Base-by-base conservation (phyloP, 495 filamentous ascomycete species). In the Apiosordaria backusii region DNA sequence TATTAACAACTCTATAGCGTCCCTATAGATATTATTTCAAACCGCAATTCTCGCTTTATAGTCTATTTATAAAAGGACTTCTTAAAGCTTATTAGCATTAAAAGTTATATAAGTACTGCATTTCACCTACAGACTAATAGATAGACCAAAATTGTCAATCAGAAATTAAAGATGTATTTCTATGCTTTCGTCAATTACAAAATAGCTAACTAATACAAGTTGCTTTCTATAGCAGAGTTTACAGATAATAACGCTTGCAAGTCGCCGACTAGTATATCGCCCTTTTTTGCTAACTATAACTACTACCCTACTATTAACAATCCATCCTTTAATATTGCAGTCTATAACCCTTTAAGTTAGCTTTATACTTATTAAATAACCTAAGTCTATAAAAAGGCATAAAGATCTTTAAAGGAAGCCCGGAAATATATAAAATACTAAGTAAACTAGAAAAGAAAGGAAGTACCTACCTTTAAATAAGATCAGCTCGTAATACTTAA, bases 151-250 rank as follows among this genome's bases (percentile, higher is more conserved):
- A n/a, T n/a, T n/a, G n/a, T n/a, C n/a, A n/a, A n/a, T n/a, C n/a
- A n/a, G n/a, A n/a, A n/a, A n/a, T n/a, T n/a, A n/a, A n/a, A n/a
- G n/a, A 23, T 57, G 16, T 57, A 57, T 19, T 19, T 57, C 13
- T 19, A 19, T n/a, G 53, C 53, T 21, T 57, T 57, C 21, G 53
- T 57, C 53, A 57, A 57, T 21, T 57, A 57, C 21, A 19, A 57
- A 19, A 57, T 57, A 19, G 21, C 16, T 5, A 57, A 57, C 53
- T 57, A 19, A 19, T 7, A 10, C 6, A 19, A 57, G 9, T 19
- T 57, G 6, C 53, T 57, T 18, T 6, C 53, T 18, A 57, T 57
- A 6, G 53, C 53, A 6, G 53, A 57, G 21, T 57, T 57, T 19
- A 19, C 53, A 57, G 9, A 57, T 21, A 57, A 57, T 19, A 57